Base-by-base conservation (phyloP, 1,139 yeast species). In the Geotrichum macrosporum region DNA sequence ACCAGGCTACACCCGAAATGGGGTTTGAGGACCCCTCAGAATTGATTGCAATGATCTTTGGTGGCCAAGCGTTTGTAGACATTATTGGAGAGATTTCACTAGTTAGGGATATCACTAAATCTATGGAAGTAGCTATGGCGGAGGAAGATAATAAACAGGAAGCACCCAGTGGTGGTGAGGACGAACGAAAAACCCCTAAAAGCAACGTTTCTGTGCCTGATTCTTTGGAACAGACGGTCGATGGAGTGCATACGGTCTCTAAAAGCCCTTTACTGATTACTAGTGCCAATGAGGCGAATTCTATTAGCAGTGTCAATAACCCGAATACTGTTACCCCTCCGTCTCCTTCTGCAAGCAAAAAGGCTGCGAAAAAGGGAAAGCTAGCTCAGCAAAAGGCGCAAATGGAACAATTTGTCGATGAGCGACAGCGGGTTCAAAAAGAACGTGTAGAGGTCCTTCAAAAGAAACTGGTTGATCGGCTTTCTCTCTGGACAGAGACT, bases 61-160 rank as follows among this genome's bases (percentile, higher is more conserved):
- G 97, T 39, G 97, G 97, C 34, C 95, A 85, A 51, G 92, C 94
- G 2, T 89, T 89, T 66, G 78, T 75, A 41, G 84, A 82, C 48
- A 83, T 88, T 74, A 85, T 89, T 58, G 98, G 98, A 4, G 96
- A 89, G 65, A 72, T 92, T 55, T 80, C 94, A n/a, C 72, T 92
- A 62, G 69, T 89, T 62, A 84, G 81, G 63, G 95, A 92, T 60
- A 63, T 89, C 59, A 74, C 82, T 34, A 84, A 85, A 64, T 78
- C 86, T 22, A 77, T 82, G 47, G 88, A 81, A 55, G 70, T 81
- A 44, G 75, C 94, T 58, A 78, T 88, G 5, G 82, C 81, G 58
- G 81, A 77, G 52, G 95, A 87, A 61, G 88, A 81, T 46, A 94
- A 82, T 62, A 94, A 83, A 59, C 94, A 54, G 2, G 52, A 44